These are phyloP conservation scores for Delitschia confertaspora DNA, from an alignment of 495 filamentous ascomycete genomes.

Conservation along the genomic window DNA sequence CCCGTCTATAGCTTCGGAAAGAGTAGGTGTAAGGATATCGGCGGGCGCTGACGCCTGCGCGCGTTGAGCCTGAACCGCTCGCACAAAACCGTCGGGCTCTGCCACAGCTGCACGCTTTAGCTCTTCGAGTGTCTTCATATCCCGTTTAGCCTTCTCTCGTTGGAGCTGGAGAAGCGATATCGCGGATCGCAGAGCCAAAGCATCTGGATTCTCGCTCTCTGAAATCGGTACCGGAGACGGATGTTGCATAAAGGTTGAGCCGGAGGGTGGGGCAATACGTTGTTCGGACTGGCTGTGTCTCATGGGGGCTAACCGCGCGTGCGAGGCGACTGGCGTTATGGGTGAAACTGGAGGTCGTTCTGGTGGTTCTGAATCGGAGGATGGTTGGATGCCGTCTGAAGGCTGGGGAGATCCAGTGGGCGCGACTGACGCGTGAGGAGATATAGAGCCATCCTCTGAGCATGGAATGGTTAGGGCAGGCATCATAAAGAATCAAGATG, in stretches of 20 bases:
- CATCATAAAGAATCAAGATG: too few relatives aligned
- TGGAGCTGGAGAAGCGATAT: slow-evolving; percentile 79
- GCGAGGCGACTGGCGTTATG: slow-evolving; percentile 27
- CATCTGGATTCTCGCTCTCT: slow-evolving; percentile 73
- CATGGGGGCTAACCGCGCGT: slow-evolving; percentile 23
- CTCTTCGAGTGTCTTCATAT: slow-evolving; percentile 55
- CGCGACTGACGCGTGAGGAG: background rate
- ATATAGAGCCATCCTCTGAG: background rate
- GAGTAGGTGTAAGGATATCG: slow-evolving; percentile 16
- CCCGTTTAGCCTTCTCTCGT: slow-evolving; percentile 60
- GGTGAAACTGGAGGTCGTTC: slow-evolving; percentile 31
- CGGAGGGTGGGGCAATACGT: slow-evolving; percentile 5
- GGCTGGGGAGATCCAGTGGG: background rate
- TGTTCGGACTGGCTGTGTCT: slow-evolving; percentile 2
- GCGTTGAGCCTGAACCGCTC: slow-evolving; percentile 41
- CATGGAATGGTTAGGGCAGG: background rate
- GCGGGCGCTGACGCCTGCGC: background rate
- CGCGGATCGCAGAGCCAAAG: slow-evolving; percentile 68
- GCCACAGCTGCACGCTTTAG: slow-evolving; percentile 56
- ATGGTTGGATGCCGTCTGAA: background rate
- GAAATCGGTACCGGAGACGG: slow-evolving; percentile 59
- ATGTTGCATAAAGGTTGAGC: slow-evolving; percentile 36
- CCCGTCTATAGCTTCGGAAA: slow-evolving; percentile 21
- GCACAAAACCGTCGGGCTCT: slow-evolving; percentile 60
- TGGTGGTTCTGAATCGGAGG: slow-evolving; percentile 21